Evolutionary conservation across 2,329 filamentous ascomycete genomes (phyloP).

Genomic region (Cercospora janseana): DNA sequence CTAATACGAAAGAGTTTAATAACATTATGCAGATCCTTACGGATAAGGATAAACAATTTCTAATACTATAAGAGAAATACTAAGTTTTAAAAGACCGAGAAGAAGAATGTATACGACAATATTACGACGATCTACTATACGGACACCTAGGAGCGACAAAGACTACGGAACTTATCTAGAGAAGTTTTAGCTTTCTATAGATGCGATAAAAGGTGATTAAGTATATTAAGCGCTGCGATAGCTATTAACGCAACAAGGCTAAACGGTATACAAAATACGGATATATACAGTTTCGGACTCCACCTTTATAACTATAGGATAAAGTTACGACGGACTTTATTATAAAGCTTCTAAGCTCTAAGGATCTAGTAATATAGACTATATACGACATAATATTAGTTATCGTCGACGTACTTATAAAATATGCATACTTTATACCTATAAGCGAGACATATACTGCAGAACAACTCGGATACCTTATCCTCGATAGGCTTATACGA

Average conservation of each 20-base stretch:
- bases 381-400: constrained; percentile 26
- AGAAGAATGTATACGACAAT: constrained; percentile 20
- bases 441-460: no score
- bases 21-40: no score
- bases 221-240: background rate
- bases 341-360: constrained; percentile 22
- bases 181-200: no score
- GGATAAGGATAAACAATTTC: no score
- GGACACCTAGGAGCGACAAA: no score
- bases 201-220: no score
- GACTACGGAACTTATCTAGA: no score
- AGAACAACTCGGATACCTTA: constrained; percentile 22
- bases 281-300: constrained; percentile 16
- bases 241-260: constrained; percentile 15
- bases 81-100: constrained; percentile 10
- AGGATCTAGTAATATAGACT: constrained; percentile 2
- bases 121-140: no score
- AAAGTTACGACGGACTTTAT: constrained; percentile 23
- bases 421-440: constrained; percentile 17
- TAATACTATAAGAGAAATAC: no score
- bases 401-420: constrained; percentile 27
- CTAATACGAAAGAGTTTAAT: no score
- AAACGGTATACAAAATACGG: constrained; percentile 16
- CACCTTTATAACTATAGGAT: constrained; percentile 18
- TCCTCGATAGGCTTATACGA: constrained; percentile 9